Conservation (phyloP, 23 red algal genomes). For the Gracilaria gracilis region DNA sequence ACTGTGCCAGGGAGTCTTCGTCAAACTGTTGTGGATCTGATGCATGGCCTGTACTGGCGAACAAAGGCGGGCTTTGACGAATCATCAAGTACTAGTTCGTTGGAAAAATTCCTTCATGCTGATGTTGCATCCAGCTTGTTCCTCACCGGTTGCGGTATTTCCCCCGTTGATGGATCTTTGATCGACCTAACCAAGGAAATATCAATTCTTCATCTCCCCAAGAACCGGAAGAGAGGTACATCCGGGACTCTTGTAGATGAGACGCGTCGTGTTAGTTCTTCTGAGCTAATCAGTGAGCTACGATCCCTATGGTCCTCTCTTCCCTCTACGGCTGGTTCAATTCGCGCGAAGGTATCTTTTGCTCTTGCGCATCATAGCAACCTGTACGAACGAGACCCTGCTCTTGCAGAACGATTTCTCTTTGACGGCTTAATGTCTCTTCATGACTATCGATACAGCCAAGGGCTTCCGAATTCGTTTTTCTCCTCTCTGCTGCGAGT, state of each 20-base stretch:
- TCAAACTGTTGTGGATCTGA: slow-evolving; percentile 57
- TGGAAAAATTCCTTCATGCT: slow-evolving; percentile 60
- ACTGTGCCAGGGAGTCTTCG: slow-evolving; percentile 28
- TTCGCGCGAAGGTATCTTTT: slow-evolving; percentile 57
- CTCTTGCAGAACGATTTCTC: slow-evolving; percentile 71
- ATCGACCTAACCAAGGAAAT: slow-evolving; percentile 52
- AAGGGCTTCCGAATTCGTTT: slow-evolving; percentile 52
- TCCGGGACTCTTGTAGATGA: slow-evolving; percentile 60
- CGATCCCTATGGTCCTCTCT: slow-evolving; percentile 63
- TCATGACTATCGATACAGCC: slow-evolving; percentile 24
- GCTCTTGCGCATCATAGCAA: slow-evolving; percentile 66
- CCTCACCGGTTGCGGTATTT: slow-evolving; percentile 60
- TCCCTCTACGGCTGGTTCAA: slow-evolving; percentile 46
- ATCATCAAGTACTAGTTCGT: slow-evolving; percentile 48
- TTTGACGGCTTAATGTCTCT: slow-evolving; percentile 70
- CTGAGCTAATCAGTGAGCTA: slow-evolving; percentile 63
- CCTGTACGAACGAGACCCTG: slow-evolving; percentile 43
- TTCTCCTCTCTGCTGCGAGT: slow-evolving; percentile 43
- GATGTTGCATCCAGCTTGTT: slow-evolving; percentile 67
- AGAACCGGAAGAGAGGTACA: slow-evolving; percentile 24
- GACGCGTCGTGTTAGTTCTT: slow-evolving; percentile 60
- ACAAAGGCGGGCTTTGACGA: slow-evolving; percentile 75
- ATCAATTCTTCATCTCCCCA: slow-evolving; percentile 37
- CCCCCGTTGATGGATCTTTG: slow-evolving; percentile 67
- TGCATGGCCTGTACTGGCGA: slow-evolving; percentile 70